Percentiles rank a stretch among this genome's conserved stretches.
These are phyloP conservation scores for Backusella sp. DNA, from an alignment of 192 early-diverging fungal genomes.

Conservation along the genomic window DNA sequence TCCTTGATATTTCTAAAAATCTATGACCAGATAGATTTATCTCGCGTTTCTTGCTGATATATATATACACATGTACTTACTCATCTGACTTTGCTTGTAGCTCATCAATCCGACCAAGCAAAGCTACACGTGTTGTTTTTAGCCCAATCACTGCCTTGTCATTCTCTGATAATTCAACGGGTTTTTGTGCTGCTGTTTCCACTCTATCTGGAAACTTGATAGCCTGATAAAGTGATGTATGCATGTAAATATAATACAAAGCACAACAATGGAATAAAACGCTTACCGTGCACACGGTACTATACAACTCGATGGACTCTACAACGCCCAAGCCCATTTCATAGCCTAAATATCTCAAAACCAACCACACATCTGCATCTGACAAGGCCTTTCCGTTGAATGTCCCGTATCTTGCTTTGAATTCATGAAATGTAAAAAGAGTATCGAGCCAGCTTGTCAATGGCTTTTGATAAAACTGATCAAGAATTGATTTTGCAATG, in stretches of 20 bases:
- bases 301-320: constrained; percentile 10
- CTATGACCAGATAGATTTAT: not conserved
- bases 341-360: constrained; percentile 30
- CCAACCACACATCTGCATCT: constrained; percentile 30
- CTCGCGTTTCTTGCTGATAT: not conserved
- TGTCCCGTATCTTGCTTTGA: not conserved
- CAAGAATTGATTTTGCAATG: not conserved
- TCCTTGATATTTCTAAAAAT: constrained; percentile 16
- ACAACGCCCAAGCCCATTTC: constrained; percentile 16
- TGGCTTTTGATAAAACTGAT: constrained; percentile 14
- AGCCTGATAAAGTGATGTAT: not conserved
- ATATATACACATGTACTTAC: constrained; percentile 35
- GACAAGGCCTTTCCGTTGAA: constrained; percentile 9
- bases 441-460: constrained; percentile 1
- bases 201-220: constrained; percentile 23
- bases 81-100: constrained; percentile 53
- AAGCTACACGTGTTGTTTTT: constrained; percentile 45
- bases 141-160: constrained; percentile 62
- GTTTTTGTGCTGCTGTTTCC: not conserved
- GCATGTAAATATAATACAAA: not conserved
- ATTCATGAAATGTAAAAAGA: constrained; percentile 21
- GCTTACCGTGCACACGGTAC: constrained; percentile 4
- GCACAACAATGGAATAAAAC: not conserved
- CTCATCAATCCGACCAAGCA: constrained; percentile 56
- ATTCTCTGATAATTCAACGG: constrained; percentile 43